A percentile compares a stretch with the other conserved stretches of the same genome.
Conservation (phyloP, 495 filamentous ascomycete genomes). For the Bacidia gigantensis region DNA sequence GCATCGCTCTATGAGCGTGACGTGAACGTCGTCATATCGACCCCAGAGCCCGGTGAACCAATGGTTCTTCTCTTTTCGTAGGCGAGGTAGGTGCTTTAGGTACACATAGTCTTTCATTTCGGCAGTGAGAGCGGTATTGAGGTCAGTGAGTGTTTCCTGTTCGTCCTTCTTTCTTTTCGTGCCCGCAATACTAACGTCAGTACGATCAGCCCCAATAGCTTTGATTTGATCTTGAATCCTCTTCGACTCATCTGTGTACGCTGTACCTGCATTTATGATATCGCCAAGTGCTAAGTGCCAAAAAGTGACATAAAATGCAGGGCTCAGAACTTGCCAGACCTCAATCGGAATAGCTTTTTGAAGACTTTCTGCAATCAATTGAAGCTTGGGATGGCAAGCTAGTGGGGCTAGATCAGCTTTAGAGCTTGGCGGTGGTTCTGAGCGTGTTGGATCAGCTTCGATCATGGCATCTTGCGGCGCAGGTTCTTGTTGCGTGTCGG, state of each 20-base stretch:
- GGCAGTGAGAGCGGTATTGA: slow-evolving; percentile 46
- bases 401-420: slow-evolving; percentile 10
- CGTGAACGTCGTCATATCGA: slow-evolving; percentile 53
- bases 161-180: slow-evolving; percentile 44
- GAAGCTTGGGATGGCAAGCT: slow-evolving; percentile 60
- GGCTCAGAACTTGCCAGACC: slow-evolving; percentile 52
- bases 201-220: slow-evolving; percentile 52
- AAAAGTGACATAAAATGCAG: slow-evolving; percentile 78
- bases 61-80: slow-evolving; percentile 59
- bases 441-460: not conserved
- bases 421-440: not conserved
- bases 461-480: slow-evolving; percentile 1
- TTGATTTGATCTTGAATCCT: slow-evolving; percentile 46
- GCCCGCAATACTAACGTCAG: slow-evolving; percentile 50
- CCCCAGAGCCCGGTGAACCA: slow-evolving; percentile 57
- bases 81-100: slow-evolving; percentile 45
- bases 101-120: slow-evolving; percentile 59
- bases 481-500: not conserved
- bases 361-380: slow-evolving; percentile 58
- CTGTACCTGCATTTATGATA: slow-evolving; percentile 54
- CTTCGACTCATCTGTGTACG: slow-evolving; percentile 58
- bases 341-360: slow-evolving; percentile 44
- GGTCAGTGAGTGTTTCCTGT: slow-evolving; percentile 43
- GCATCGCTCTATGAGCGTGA: slow-evolving; percentile 74
- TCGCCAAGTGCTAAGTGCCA: slow-evolving; percentile 82